Base-by-base conservation (phyloP, 306 rosid genomes). In the Cicer bijugum region DNA sequence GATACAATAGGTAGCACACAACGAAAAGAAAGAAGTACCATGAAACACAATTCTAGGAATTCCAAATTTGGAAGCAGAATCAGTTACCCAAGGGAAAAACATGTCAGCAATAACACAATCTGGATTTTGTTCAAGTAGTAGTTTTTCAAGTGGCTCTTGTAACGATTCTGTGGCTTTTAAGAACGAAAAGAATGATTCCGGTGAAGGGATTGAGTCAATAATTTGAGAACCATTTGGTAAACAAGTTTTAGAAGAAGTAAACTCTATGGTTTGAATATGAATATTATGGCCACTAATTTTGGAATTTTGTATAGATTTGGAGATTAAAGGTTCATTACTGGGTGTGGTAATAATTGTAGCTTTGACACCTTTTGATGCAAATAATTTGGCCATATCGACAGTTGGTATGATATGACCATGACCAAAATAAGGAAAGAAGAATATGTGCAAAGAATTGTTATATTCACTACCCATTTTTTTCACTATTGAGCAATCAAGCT, bases 281-380 rank as follows among this genome's bases (percentile, higher is more conserved):
- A 81, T 62, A 5, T 0, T 1, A 12, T 7, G 47, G 40, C 47
- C 8, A 1, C 2, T n/a, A 2, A 17, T 28, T 64, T 61, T 67
- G 51, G 69, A 4, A 7, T 42, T 63, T 47, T 1, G 10, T 12
- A 82, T 11, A 0, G 85, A 40, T 80, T 74, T 79, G 47, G 84
- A 82, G 55, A 71, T 75, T 43, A 47, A 10, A 59, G 74, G 74
- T 75, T 65, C 73, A 40, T 72, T 71, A 51, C 63, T 19, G 1
- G 91, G 81, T 46, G 91, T 85, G 66, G 91, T 80, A 71, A 89
- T 51, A 12, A 89, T 78, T 43, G 88, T 82, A 66, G 84, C 59
- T 9, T 43, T 78, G 2, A 78, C 19, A 3, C 74, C 82, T 60
- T 37, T 63, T 42, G 57, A 9, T 0, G 86, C 76, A 52, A 89